Conservation (phyloP, 163 green algal genomes). For the Smithsoniella earleae region DNA sequence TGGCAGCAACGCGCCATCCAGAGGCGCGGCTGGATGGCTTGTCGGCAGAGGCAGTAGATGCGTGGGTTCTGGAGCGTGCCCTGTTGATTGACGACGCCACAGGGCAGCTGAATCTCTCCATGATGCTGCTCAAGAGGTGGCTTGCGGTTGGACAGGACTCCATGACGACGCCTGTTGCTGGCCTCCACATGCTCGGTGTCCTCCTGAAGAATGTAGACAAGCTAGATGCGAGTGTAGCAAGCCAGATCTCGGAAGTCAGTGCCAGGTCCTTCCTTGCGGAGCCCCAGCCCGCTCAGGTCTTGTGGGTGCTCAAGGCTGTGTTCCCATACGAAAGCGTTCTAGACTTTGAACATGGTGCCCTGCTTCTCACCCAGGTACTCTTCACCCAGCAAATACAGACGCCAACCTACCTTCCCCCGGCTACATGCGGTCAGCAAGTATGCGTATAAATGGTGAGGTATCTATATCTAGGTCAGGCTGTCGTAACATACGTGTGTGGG, state of each 20-base stretch:
- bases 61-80: neutral
- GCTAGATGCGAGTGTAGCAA: neutral
- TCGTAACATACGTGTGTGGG: too few species aligned
- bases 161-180: neutral
- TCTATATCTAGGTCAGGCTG: too few species aligned
- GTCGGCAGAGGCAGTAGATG: neutral
- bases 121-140: conserved; percentile 6
- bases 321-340: neutral
- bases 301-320: neutral
- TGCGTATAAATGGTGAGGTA: too few species aligned
- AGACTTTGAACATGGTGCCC: neutral
- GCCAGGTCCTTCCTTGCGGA: neutral
- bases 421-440: too few species aligned
- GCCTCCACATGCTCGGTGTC: neutral
- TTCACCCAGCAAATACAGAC: neutral
- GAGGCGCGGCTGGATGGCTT: neutral
- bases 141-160: neutral
- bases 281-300: neutral
- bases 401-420: neutral
- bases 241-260: neutral
- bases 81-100: neutral
- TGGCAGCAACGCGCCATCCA: neutral
- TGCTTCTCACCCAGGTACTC: neutral
- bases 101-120: neutral
- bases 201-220: neutral